Evolutionary conservation across 495 filamentous ascomycete genomes (phyloP).

Genomic region (Trypethelium eluteriae): DNA sequence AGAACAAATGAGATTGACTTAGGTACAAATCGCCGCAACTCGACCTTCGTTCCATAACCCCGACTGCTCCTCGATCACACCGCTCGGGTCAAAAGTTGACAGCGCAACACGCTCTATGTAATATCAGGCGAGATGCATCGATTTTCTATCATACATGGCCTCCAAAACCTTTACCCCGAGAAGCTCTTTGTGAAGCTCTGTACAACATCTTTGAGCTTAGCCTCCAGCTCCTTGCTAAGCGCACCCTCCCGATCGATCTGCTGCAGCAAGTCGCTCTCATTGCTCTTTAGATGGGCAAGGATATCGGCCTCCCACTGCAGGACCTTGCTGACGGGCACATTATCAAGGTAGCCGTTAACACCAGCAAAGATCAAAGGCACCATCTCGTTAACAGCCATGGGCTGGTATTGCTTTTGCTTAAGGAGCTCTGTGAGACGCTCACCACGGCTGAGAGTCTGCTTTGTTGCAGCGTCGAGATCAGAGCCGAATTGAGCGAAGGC

Average conservation of each 20-base stretch:
- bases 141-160: slow-evolving; percentile 8
- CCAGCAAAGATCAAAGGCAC: slow-evolving; percentile 98
- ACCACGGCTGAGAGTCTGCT: slow-evolving; percentile 98
- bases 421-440: slow-evolving; percentile 98
- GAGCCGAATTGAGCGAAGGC: slow-evolving; percentile 99
- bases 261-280: slow-evolving; percentile 72
- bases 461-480: slow-evolving; percentile 96
- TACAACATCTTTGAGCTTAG: slow-evolving; percentile 72
- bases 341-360: slow-evolving; percentile 93
- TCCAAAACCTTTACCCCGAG: slow-evolving; percentile 21
- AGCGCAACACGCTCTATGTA: not conserved
- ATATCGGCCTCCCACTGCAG: slow-evolving; percentile 89
- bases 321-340: slow-evolving; percentile 77
- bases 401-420: slow-evolving; percentile 99
- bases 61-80: not conserved
- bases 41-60: not conserved
- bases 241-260: slow-evolving; percentile 95
- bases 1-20: slow-evolving; percentile 11
- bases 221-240: slow-evolving; percentile 91
- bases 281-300: slow-evolving; percentile 81
- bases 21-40: slow-evolving; percentile 2
- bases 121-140: not conserved
- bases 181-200: slow-evolving; percentile 89
- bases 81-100: not conserved
- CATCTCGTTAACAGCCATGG: slow-evolving; percentile 99